A percentile compares a stretch with the other conserved stretches of the same genome.
Conservation (phyloP, 768 basidiomycete species). For the Pleurotus djamor region DNA sequence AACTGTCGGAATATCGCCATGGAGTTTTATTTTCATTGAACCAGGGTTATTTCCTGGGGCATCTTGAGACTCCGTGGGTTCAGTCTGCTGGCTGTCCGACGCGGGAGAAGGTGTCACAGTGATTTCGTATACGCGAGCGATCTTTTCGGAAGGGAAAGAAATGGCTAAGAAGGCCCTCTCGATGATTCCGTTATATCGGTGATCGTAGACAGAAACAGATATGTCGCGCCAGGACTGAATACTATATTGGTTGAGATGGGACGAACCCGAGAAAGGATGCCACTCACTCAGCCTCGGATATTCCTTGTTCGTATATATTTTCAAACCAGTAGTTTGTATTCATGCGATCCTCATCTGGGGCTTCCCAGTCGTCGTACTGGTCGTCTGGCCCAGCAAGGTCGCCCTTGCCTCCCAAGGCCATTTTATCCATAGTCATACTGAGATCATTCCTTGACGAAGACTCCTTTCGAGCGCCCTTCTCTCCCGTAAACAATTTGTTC, state of each 20-base stretch:
- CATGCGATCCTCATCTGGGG: constrained; percentile 61
- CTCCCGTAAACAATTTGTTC: not conserved
- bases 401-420: constrained; percentile 55
- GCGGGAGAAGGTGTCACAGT: constrained; percentile 16
- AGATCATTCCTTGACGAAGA: constrained; percentile 54
- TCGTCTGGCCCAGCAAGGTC: constrained; percentile 34
- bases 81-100: not conserved
- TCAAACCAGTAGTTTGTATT: constrained; percentile 76
- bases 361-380: constrained; percentile 20
- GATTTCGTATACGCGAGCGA: constrained; percentile 48
- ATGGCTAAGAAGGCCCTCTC: constrained; percentile 55
- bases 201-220: constrained; percentile 61
- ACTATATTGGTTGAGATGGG: constrained; percentile 21
- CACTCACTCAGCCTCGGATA: constrained; percentile 49
- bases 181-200: constrained; percentile 54
- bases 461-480: constrained; percentile 25
- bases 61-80: constrained; percentile 7
- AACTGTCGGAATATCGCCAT: constrained; percentile 38
- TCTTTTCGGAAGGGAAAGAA: constrained; percentile 46
- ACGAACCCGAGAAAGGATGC: too few species aligned
- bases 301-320: constrained; percentile 46
- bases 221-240: constrained; percentile 42
- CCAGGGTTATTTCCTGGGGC: constrained; percentile 24
- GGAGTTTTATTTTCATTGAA: constrained; percentile 35
- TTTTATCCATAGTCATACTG: constrained; percentile 62